Base-by-base conservation (phyloP, 768 basidiomycete species). In the Lentinula detonsa region DNA sequence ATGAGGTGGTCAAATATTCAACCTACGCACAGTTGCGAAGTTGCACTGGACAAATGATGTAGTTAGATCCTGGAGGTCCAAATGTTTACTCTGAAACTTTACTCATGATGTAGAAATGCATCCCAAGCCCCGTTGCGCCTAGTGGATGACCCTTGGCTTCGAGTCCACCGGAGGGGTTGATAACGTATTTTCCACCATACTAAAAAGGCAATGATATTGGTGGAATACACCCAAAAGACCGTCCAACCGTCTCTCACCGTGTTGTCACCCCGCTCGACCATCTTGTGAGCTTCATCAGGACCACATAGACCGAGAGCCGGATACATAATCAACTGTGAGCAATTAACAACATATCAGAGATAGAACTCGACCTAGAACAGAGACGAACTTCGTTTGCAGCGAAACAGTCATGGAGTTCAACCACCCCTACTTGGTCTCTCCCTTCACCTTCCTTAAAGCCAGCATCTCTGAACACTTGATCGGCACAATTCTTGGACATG, bases 61-160 rank as follows among this genome's bases (percentile, higher is more conserved):
- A 50, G 37, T 51, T 11, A 51, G 52, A 21, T 11, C n/a, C 5
- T 39, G 8, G 10, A 28, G 16, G 53, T 28, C 33, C 23, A 13
- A 49, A 18, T 21, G 49, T 54, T 54, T 28, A 28, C 28, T 28
- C 28, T 28, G 15, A 4, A 16, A 72, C 86, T 46, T 28, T 67
- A 88, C 88, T 91, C 66, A 86, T 82, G 63, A 92, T 88, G 67
- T 90, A 92, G 72, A 91, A 91, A 69, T 93, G 90, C 91, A 92
- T 92, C 31, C 87, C 90, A 13, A 93, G 74, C 1, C 91, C 91
- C 16, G 88, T 91, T 1, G 91, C 90, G 42, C 91, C 90, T 18
- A 93, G 79, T 2, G 92, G 91, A 68, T 93, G 90, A 2, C 92
- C 92, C 68, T 93, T 94, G n/a, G 90, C 89, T 68, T 94, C 90